Evolutionary conservation across 1,284 basidiomycete species (phyloP).

Genomic region (Neolentinus lepideus): DNA sequence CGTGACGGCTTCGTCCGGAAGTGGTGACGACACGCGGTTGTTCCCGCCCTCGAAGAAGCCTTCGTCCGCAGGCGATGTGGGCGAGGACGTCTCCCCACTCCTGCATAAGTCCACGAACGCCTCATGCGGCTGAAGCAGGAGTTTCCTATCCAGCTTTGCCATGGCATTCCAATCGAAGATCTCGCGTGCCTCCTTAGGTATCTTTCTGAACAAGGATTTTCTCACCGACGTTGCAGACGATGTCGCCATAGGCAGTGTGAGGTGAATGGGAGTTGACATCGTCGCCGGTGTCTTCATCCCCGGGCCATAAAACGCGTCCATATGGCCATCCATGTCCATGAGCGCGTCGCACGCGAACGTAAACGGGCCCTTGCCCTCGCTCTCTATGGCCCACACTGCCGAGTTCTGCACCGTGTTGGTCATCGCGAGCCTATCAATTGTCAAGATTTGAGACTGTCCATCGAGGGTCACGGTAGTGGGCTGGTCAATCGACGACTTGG

Average conservation of each 20-base stretch:
- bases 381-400: background rate
- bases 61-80: slow-evolving; percentile 14
- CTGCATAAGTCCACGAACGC: slow-evolving; percentile 9
- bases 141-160: slow-evolving; percentile 15
- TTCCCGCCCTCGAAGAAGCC: slow-evolving; percentile 22
- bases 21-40: slow-evolving; percentile 15
- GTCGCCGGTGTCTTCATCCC: slow-evolving; percentile 11
- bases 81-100: slow-evolving; percentile 4
- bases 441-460: slow-evolving; percentile 29
- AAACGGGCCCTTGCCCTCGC: slow-evolving; percentile 10
- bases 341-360: slow-evolving; percentile 19
- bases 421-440: slow-evolving; percentile 23
- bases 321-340: slow-evolving; percentile 19
- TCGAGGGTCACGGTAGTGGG: slow-evolving; percentile 20
- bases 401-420: slow-evolving; percentile 2
- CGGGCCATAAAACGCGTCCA: slow-evolving; percentile 20
- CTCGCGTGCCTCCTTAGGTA: background rate
- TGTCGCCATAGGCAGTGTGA: background rate
- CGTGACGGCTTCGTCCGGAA: slow-evolving; percentile 18
- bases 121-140: slow-evolving; percentile 12
- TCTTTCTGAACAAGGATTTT: background rate
- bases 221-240: background rate
- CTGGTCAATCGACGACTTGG: slow-evolving; percentile 12
- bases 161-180: slow-evolving; percentile 12
- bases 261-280: background rate